phyloP scores from a whole-genome alignment of 805 yeast species.

The Yarrowia divulgata region DNA sequence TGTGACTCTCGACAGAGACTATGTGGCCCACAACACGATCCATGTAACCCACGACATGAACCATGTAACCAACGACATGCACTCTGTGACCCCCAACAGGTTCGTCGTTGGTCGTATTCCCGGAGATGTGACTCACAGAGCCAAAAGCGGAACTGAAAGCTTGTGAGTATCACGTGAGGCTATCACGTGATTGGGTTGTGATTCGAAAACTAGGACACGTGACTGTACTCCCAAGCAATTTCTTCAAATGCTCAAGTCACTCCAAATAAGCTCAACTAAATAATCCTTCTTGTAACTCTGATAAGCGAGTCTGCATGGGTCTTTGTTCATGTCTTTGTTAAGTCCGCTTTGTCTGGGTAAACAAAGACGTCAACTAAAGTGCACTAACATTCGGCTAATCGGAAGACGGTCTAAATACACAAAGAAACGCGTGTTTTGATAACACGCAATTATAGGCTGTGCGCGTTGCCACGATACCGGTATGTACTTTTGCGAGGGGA shows the following conservation, averaged over 20 bases:
- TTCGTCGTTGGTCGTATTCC: background rate
- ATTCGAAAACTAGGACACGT: no score
- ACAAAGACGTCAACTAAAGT: background rate
- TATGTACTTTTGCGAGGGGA: no score
- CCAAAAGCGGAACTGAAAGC: background rate
- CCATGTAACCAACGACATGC: no score
- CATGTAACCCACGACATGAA: no score
- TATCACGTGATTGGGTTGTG: no score
- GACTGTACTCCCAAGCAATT: no score
- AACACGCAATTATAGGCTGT: background rate
- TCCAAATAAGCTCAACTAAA: no score
- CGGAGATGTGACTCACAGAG: constrained; percentile 1
- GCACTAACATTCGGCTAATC: background rate
- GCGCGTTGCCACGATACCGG: no score
- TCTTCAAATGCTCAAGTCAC: no score
- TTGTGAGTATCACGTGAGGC: background rate
- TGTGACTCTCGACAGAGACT: no score
- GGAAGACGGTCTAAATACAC: background rate
- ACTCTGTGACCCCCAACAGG: no score
- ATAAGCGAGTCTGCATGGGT: background rate
- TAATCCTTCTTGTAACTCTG: background rate
- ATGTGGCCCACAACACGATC: no score
- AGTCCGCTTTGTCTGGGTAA: background rate
- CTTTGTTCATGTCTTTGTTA: background rate
- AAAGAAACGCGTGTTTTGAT: background rate